These are phyloP conservation scores for Earliella scabrosa DNA, from an alignment of 1,284 basidiomycete species.

Conservation along the genomic window DNA sequence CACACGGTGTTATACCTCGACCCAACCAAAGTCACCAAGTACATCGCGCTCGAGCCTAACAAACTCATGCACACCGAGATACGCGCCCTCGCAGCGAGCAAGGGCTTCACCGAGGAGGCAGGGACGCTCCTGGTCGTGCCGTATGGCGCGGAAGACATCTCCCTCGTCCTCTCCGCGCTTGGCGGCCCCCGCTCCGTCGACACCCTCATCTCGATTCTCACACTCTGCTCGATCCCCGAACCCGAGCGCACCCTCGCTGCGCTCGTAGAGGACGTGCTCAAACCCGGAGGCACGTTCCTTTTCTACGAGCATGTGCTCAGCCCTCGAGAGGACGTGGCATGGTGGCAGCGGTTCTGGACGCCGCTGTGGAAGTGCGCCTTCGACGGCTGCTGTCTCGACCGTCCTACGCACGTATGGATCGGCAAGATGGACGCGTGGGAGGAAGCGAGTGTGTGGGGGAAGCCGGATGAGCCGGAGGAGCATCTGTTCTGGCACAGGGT, in stretches of 20 bases:
- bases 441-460: constrained; percentile 42
- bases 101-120: constrained; percentile 57
- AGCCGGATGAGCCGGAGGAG: constrained; percentile 38
- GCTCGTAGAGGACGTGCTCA: constrained; percentile 53
- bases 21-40: constrained; percentile 54
- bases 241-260: constrained; percentile 47
- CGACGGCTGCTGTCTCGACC: not conserved
- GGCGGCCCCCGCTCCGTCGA: constrained; percentile 41
- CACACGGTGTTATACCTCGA: constrained; percentile 66
- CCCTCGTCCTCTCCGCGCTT: constrained; percentile 36
- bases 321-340: constrained; percentile 25
- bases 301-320: constrained; percentile 70
- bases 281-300: constrained; percentile 61
- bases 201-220: constrained; percentile 63
- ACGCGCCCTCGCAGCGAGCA: constrained; percentile 47
- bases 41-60: constrained; percentile 75
- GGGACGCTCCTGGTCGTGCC: constrained; percentile 48
- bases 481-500: constrained; percentile 59
- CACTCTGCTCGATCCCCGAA: constrained; percentile 61
- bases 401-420: constrained; percentile 52
- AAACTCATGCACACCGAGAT: constrained; percentile 61
- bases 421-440: constrained; percentile 47
- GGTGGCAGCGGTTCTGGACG: too few species aligned
- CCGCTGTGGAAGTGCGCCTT: too few species aligned
- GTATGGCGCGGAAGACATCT: constrained; percentile 61